phyloP scores from a whole-genome alignment of 2,329 filamentous ascomycete species.

The Fusarium sp. region DNA sequence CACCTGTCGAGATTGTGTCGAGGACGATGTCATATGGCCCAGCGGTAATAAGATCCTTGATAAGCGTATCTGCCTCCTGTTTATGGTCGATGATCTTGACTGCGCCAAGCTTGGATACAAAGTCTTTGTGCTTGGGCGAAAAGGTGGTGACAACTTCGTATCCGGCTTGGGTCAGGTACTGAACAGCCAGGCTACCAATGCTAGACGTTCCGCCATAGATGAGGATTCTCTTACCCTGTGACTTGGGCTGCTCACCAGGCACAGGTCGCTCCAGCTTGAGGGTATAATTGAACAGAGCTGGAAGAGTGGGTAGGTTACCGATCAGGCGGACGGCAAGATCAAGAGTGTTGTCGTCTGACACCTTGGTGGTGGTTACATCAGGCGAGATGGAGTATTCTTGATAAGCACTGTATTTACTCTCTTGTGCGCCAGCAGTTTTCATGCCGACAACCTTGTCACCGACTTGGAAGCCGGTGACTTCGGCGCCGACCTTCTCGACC shows the following conservation, averaged over 20 bases:
- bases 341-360: constrained; percentile 9
- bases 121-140: constrained; percentile 32
- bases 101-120: constrained; percentile 30
- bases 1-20: constrained; percentile 30
- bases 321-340: constrained; percentile 35
- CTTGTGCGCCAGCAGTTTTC: constrained; percentile 32
- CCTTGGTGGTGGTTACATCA: constrained; percentile 24
- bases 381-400: constrained; percentile 29
- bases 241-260: background rate
- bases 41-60: constrained; percentile 14
- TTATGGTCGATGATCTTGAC: constrained; percentile 20
- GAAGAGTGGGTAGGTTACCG: constrained; percentile 34
- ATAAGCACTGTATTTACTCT: constrained; percentile 37
- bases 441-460: constrained; percentile 36
- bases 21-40: constrained; percentile 32
- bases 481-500: constrained; percentile 17
- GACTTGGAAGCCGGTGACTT: constrained; percentile 24
- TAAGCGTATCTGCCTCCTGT: background rate
- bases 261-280: constrained; percentile 29
- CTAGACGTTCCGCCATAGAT: constrained; percentile 39
- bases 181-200: constrained; percentile 31
- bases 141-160: constrained; percentile 37
- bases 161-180: constrained; percentile 37
- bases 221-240: constrained; percentile 26
- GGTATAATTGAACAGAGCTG: constrained; percentile 34